Percentiles rank a stretch among this genome's conserved stretches.
phyloP scores from a whole-genome alignment of 192 early-diverging fungal genomes.

The Coemansia sp. region DNA sequence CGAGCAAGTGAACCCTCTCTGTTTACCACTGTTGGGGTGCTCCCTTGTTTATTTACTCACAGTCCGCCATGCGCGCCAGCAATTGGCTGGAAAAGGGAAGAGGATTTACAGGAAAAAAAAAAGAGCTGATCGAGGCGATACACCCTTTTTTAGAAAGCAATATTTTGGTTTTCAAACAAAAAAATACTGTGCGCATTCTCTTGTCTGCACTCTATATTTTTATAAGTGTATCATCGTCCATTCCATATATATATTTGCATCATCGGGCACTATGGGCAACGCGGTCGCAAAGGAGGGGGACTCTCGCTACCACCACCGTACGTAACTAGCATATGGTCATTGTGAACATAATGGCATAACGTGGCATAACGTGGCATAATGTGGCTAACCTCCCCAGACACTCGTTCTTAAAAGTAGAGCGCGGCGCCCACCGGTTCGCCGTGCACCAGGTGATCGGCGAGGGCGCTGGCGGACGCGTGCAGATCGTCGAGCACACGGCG shows the following conservation, averaged over 20 bases:
- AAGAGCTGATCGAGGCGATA: too few relatives aligned
- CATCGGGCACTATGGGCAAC: not conserved
- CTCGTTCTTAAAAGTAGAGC: constrained; percentile 2
- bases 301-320: too few relatives aligned
- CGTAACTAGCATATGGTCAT: too few relatives aligned
- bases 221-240: not conserved
- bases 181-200: not conserved
- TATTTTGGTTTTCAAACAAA: not conserved
- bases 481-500: constrained; percentile 79
- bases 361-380: not conserved
- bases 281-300: not conserved
- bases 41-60: too few relatives aligned
- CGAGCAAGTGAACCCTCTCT: constrained; percentile 11
- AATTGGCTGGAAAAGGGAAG: too few relatives aligned
- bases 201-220: not conserved
- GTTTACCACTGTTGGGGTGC: too few relatives aligned
- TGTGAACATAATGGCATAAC: not conserved
- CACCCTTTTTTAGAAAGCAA: too few relatives aligned
- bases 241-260: not conserved
- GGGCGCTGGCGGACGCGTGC: constrained; percentile 85
- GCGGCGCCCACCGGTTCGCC: constrained; percentile 71
- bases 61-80: too few relatives aligned
- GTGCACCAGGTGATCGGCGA: constrained; percentile 82
- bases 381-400: too few relatives aligned
- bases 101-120: too few relatives aligned